Conservation (phyloP, 306 rosid species). For the Fragaria nilgerrensis region DNA sequence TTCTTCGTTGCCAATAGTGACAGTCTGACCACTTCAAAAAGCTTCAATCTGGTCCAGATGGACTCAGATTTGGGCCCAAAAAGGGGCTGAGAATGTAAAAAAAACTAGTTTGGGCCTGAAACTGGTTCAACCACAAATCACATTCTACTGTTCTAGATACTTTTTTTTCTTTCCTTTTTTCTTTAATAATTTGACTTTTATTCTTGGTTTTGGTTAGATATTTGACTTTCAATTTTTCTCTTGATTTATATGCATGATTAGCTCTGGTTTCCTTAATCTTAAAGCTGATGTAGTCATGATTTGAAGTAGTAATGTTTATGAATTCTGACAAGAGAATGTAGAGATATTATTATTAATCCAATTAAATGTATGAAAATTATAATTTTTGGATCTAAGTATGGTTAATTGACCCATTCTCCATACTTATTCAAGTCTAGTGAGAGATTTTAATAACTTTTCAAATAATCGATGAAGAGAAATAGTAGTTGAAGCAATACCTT, state of each 20-base stretch:
- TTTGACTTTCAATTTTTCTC: not conserved
- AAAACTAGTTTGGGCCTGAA: not conserved
- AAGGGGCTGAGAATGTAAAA: not conserved
- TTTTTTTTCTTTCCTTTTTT: not conserved
- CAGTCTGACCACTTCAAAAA: too few species aligned
- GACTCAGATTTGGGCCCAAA: not conserved
- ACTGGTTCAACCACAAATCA: not conserved
- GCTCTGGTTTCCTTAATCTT: not conserved
- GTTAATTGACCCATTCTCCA: not conserved
- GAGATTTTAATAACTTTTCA: not conserved
- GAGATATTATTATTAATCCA: not conserved
- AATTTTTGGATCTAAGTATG: not conserved
- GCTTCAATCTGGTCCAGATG: not conserved
- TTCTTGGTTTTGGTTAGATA: not conserved
- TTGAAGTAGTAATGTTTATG: not conserved
- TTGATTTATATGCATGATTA: not conserved
- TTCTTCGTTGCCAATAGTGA: constrained; percentile 2
- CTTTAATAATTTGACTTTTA: not conserved
- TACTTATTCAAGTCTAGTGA: too few species aligned
- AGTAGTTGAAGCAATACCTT: too few species aligned
- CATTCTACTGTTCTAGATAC: not conserved
- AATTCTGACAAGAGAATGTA: not conserved
- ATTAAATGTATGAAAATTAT: not conserved
- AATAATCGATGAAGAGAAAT: too few species aligned
- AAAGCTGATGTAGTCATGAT: not conserved